phyloP scores from a whole-genome alignment of 495 filamentous ascomycete species.

The Aspergillus bridgeri region DNA sequence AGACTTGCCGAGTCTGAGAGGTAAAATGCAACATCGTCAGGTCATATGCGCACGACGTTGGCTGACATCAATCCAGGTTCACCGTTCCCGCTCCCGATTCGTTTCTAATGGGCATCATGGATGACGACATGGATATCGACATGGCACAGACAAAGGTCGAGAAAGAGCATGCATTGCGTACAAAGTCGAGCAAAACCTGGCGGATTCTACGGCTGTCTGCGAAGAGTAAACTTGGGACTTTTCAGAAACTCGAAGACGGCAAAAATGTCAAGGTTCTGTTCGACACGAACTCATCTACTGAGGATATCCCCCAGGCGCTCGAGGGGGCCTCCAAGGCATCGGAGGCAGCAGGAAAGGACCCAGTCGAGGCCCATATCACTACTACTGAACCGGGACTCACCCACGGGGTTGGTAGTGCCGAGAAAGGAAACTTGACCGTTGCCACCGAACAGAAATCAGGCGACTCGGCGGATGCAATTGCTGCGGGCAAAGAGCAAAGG shows the following conservation, averaged over 20 bases:
- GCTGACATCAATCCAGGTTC: constrained; percentile 33
- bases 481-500: constrained; percentile 9
- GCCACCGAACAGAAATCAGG: constrained; percentile 14
- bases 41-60: neutral
- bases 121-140: constrained; percentile 78
- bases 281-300: constrained; percentile 30
- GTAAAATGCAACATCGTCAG: constrained; percentile 27
- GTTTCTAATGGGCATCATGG: constrained; percentile 59
- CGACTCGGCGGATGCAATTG: constrained; percentile 15
- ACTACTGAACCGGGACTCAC: constrained; percentile 5
- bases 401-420: constrained; percentile 17
- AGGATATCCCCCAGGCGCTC: constrained; percentile 27
- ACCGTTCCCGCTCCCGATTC: constrained; percentile 52
- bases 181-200: constrained; percentile 86
- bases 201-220: constrained; percentile 75
- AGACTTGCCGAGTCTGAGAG: constrained; percentile 56
- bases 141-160: constrained; percentile 69
- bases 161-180: constrained; percentile 58
- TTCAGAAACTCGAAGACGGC: constrained; percentile 83
- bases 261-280: constrained; percentile 61
- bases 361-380: constrained; percentile 13
- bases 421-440: constrained; percentile 12
- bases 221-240: constrained; percentile 64
- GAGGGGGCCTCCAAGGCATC: constrained; percentile 27
- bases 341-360: constrained; percentile 20